Conservation (phyloP, 139 green algal species). For the Volvox reticuliferus region DNA sequence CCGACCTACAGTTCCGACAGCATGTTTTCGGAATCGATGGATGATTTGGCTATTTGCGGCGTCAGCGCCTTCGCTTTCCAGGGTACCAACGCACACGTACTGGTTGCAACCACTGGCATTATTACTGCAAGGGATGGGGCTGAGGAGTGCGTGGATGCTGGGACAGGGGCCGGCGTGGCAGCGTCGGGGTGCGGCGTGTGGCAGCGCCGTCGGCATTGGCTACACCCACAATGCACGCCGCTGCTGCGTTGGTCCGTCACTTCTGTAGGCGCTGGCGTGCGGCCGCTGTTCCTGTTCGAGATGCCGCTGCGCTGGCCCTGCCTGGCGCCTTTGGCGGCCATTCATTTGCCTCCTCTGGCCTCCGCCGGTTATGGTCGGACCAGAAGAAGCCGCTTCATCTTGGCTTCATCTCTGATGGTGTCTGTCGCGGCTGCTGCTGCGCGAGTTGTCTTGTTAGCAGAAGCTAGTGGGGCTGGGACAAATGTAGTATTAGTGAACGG, state of each 20-base stretch:
- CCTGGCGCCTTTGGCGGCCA: neutral
- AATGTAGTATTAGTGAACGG: neutral
- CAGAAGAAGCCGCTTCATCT: neutral
- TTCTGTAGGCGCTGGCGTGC: no score
- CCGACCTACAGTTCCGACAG: neutral
- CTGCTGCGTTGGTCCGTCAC: conserved; percentile 8
- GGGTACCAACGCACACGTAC: conserved; percentile 74
- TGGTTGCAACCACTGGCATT: conserved; percentile 30
- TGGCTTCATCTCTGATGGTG: neutral
- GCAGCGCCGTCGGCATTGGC: conserved; percentile 47
- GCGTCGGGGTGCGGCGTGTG: neutral
- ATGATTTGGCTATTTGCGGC: conserved; percentile 48
- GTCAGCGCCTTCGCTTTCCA: conserved; percentile 89
- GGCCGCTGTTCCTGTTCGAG: neutral
- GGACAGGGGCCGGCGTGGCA: no score
- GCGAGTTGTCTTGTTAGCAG: neutral
- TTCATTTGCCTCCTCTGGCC: neutral
- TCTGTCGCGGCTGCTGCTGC: conserved; percentile 22
- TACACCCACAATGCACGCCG: neutral
- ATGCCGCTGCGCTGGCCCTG: neutral
- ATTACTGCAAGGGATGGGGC: neutral
- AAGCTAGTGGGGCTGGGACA: no score
- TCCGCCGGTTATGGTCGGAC: neutral
- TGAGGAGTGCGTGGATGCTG: no score
- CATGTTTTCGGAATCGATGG: neutral